Percentiles rank a stretch among this genome's conserved stretches.
Conservation (phyloP, 2,329 filamentous ascomycete species). For the Penicillium freii region DNA sequence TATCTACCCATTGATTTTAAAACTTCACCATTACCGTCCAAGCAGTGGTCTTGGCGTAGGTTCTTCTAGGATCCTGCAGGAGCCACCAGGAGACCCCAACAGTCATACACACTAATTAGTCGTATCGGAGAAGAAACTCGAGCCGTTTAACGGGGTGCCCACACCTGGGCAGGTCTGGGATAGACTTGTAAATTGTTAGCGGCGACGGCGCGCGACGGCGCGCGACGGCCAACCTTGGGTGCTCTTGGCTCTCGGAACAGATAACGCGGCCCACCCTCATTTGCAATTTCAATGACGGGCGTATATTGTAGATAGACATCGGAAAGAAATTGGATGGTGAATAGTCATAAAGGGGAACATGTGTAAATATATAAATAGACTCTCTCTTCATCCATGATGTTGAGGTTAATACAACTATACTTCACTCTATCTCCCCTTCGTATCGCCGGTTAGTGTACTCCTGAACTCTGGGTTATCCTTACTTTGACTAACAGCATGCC, state of each 20-base stretch:
- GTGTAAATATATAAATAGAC: background rate
- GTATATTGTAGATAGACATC: too few relatives aligned
- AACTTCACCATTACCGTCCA: background rate
- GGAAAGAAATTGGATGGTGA: too few relatives aligned
- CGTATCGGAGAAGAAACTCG: background rate
- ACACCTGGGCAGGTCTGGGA: too few relatives aligned
- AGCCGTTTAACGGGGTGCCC: background rate
- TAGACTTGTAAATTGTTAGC: background rate
- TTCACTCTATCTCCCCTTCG: background rate
- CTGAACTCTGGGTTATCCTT: background rate
- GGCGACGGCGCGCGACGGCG: too few relatives aligned
- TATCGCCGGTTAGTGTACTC: background rate
- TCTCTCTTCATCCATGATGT: background rate
- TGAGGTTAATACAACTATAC: background rate
- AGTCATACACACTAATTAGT: background rate
- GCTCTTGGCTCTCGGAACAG: too few relatives aligned
- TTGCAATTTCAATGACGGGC: too few relatives aligned
- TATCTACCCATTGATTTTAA: too few relatives aligned
- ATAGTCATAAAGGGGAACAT: background rate
- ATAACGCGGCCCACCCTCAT: too few relatives aligned
- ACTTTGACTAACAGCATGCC: background rate
- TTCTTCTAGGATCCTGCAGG: background rate
- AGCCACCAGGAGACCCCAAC: background rate
- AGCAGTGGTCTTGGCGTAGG: background rate
- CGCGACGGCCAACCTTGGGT: too few relatives aligned